phyloP scores from a whole-genome alignment of 805 yeast species.

The Schizosaccharomyces japonicus region DNA sequence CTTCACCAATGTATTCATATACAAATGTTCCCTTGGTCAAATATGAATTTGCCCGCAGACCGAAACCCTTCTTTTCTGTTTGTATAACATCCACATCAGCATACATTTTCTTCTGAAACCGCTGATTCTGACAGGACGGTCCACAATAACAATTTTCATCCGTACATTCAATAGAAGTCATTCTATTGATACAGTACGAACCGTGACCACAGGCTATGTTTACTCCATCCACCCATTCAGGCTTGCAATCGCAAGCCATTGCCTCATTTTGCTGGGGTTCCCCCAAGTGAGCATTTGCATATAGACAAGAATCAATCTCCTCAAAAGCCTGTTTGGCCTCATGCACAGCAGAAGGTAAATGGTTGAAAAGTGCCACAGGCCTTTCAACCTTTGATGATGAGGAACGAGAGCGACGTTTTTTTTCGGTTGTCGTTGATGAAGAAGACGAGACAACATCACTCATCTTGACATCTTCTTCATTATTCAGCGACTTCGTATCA shows the following conservation, averaged over 20 bases:
- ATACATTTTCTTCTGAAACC: slow-evolving; percentile 59
- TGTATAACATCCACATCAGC: slow-evolving; percentile 58
- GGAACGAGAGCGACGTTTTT: too few relatives aligned
- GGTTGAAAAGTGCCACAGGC: slow-evolving; percentile 9
- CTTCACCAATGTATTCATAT: slow-evolving; percentile 86
- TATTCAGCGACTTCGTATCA: too few relatives aligned
- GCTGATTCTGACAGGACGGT: slow-evolving; percentile 54
- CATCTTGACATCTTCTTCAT: too few relatives aligned
- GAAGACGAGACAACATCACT: too few relatives aligned
- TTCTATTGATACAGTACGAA: slow-evolving; percentile 74
- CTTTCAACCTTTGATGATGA: not conserved
- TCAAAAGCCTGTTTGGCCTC: slow-evolving; percentile 44
- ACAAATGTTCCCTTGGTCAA: slow-evolving; percentile 46
- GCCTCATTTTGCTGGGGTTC: slow-evolving; percentile 50
- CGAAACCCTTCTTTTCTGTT: slow-evolving; percentile 73
- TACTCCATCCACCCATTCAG: slow-evolving; percentile 18
- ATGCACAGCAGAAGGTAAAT: slow-evolving; percentile 30
- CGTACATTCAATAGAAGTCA: slow-evolving; percentile 79
- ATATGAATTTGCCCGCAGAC: slow-evolving; percentile 45
- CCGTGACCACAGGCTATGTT: slow-evolving; percentile 62
- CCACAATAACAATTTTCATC: slow-evolving; percentile 54
- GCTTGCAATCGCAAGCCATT: slow-evolving; percentile 80
- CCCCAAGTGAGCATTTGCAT: slow-evolving; percentile 39
- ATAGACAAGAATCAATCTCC: slow-evolving; percentile 34
- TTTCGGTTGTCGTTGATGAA: too few relatives aligned